Evolutionary conservation across 78 protist species (phyloP).

Genomic region (Dictyostelium capitatum): DNA sequence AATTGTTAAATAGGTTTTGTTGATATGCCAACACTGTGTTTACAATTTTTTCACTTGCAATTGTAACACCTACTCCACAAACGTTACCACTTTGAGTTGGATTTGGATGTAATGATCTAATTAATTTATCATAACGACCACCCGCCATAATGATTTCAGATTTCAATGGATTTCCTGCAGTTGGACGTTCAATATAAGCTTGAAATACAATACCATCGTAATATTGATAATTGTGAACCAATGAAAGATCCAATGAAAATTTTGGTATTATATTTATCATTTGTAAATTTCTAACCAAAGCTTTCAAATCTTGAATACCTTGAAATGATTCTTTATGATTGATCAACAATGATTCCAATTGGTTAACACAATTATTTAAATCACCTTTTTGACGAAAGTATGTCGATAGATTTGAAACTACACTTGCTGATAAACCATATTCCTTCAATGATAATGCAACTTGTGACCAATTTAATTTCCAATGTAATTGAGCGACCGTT

Average conservation of each 20-base stretch:
- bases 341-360: conserved; percentile 9
- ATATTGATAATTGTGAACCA: conserved; percentile 69
- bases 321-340: conserved; percentile 6
- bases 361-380: not conserved
- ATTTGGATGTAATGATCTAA: conserved; percentile 22
- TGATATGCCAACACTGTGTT: conserved; percentile 1
- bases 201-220: conserved; percentile 80
- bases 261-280: conserved; percentile 66
- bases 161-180: not conserved
- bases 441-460: conserved; percentile 23
- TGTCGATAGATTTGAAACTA: not conserved
- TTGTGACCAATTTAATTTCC: conserved; percentile 47
- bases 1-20: not conserved
- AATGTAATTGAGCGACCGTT: conserved; percentile 38
- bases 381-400: conserved; percentile 42
- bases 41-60: conserved; percentile 79
- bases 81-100: not conserved
- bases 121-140: conserved; percentile 78
- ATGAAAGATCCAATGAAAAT: conserved; percentile 60
- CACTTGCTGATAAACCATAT: not conserved
- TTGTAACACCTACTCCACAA: conserved; percentile 77
- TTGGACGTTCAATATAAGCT: conserved; percentile 41
- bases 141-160: conserved; percentile 81
- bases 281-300: conserved; percentile 46
- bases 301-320: conserved; percentile 21